A percentile compares a stretch with the other conserved stretches of the same genome.
These are phyloP conservation scores for Cornus florida DNA, from an alignment of 148 eudicot species.

Conservation along the genomic window DNA sequence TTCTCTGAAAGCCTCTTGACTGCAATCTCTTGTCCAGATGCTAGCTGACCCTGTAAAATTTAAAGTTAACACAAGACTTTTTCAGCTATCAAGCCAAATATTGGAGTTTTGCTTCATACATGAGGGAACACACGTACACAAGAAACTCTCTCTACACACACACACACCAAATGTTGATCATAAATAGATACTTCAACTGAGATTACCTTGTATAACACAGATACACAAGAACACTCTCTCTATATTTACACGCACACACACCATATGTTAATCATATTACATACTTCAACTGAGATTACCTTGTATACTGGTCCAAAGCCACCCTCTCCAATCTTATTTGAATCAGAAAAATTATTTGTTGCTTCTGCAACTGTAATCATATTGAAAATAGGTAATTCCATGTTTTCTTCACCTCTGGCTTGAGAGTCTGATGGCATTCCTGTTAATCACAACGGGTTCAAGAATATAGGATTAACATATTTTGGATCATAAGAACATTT, in stretches of 20 bases:
- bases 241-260: no score
- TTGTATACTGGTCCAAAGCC: slow-evolving; percentile 24
- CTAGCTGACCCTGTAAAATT: neutral
- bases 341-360: neutral
- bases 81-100: no score
- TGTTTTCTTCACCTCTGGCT: neutral
- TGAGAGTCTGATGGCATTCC: neutral
- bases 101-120: neutral
- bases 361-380: neutral
- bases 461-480: neutral
- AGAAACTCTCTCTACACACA: no score
- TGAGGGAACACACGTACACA: neutral
- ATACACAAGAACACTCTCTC: neutral
- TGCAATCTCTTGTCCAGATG: slow-evolving; percentile 8
- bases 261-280: no score
- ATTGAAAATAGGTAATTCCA: slow-evolving; percentile 4
- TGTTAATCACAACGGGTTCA: neutral
- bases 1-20: slow-evolving; percentile 1
- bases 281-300: slow-evolving; percentile 4
- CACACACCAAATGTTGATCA: no score
- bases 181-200: neutral
- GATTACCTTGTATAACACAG: slow-evolving; percentile 19
- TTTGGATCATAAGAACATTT: neutral
- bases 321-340: slow-evolving; percentile 22
- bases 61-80: no score